phyloP scores from a whole-genome alignment of 192 early-diverging fungal species.

The Umbelopsis sp. region DNA sequence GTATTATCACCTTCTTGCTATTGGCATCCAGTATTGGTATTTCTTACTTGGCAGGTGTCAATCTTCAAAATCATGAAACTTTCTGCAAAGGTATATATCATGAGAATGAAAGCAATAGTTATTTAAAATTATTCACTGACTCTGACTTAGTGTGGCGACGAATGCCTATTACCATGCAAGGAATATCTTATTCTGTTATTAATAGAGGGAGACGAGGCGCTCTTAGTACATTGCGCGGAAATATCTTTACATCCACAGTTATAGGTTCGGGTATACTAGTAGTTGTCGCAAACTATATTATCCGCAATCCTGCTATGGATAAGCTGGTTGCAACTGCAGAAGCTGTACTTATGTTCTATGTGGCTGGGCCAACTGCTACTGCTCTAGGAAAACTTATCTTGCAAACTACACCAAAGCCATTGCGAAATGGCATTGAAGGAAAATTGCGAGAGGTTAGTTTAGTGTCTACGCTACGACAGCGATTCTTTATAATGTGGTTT shows the following conservation, averaged over 20 bases:
- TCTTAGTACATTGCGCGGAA: constrained; percentile 31
- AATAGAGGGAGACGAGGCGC: constrained; percentile 27
- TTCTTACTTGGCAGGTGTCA: constrained; percentile 47
- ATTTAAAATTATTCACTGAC: not conserved
- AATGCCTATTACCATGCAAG: constrained; percentile 30
- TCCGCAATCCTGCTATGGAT: constrained; percentile 39
- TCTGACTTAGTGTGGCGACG: constrained; percentile 25
- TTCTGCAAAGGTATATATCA: constrained; percentile 47
- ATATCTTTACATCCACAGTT: constrained; percentile 43
- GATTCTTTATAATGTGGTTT: not conserved
- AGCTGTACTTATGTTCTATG: constrained; percentile 48
- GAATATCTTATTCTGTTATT: constrained; percentile 38
- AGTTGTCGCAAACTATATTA: constrained; percentile 21
- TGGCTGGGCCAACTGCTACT: constrained; percentile 49
- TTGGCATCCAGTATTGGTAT: constrained; percentile 40
- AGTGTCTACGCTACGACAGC: not conserved
- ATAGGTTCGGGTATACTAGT: constrained; percentile 40
- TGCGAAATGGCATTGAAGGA: constrained; percentile 44
- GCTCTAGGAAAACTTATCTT: constrained; percentile 52
- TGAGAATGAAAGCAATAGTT: too few species aligned
- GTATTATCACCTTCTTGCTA: constrained; percentile 35
- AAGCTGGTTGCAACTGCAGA: constrained; percentile 49
- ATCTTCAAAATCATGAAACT: constrained; percentile 52
- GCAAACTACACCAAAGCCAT: constrained; percentile 52
- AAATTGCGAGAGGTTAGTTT: constrained; percentile 43